A percentile compares a stretch with the other conserved stretches of the same genome.
phyloP scores from a whole-genome alignment of 352 stramenopile species.

The Thalassiosira hispida region DNA sequence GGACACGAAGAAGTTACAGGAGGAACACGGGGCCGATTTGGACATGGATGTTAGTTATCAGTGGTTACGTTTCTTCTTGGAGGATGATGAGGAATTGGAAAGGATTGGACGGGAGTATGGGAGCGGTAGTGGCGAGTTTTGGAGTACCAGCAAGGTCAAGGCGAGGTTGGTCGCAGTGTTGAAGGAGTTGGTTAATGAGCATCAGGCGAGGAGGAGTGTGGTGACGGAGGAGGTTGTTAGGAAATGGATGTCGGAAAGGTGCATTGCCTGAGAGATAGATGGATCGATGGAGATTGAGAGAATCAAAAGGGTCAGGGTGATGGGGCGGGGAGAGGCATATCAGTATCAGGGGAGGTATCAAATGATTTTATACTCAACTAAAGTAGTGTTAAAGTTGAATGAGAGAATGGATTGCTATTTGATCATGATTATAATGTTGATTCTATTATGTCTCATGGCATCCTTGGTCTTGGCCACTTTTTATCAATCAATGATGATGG shows the following conservation, averaged over 20 bases:
- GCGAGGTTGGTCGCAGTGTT: slow-evolving; percentile 94
- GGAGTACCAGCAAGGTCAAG: slow-evolving; percentile 98
- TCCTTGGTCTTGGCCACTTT: too few relatives aligned
- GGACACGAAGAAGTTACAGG: slow-evolving; percentile 97
- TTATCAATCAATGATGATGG: too few relatives aligned
- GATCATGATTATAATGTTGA: too few relatives aligned
- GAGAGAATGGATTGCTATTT: too few relatives aligned
- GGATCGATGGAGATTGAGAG: too few relatives aligned
- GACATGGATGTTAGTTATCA: slow-evolving; percentile 98
- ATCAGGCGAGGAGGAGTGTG: slow-evolving; percentile 92
- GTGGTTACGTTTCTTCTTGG: slow-evolving; percentile 99
- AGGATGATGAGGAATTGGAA: slow-evolving; percentile 96
- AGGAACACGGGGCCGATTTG: slow-evolving; percentile 98
- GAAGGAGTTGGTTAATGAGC: slow-evolving; percentile 90
- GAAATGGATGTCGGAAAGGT: slow-evolving; percentile 93
- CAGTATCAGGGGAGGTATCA: too few relatives aligned
- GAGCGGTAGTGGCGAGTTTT: slow-evolving; percentile 91
- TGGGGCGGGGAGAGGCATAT: too few relatives aligned
- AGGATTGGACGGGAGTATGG: slow-evolving; percentile 94
- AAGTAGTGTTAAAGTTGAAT: too few relatives aligned
- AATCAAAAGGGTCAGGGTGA: too few relatives aligned
- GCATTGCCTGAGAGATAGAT: slow-evolving; percentile 40
- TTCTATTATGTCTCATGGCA: too few relatives aligned
- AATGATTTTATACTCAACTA: too few relatives aligned
- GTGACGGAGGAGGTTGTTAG: slow-evolving; percentile 95